Base-by-base conservation (phyloP, 495 filamentous ascomycete species). In the Hypoxylon lienhwacheense region DNA sequence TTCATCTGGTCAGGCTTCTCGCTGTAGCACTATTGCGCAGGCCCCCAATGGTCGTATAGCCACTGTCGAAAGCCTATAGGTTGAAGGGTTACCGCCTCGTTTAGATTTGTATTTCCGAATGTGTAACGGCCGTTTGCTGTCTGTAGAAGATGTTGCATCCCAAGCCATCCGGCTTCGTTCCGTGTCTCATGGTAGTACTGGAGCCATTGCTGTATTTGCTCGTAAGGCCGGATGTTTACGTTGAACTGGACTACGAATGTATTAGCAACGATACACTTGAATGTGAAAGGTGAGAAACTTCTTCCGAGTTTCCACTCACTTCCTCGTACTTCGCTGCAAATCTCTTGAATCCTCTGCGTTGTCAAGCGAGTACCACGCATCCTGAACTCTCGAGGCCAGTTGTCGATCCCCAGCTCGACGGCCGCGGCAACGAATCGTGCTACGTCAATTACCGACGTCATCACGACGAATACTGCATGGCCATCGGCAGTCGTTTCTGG, bases 371-470 rank as follows among this genome's bases (percentile, higher is more conserved):
- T 81, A 22, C 85, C 86, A 39, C 73, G 70, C 78, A 90, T 83
- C 41, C 76, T 72, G 39, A 84, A 77, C 55, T 89, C 85, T n/a
- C 67, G 64, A 5, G 85, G 86, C 87, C 87, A 90, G 26, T 67
- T 69, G 6, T 71, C 71, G 26, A 84, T 70, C 3, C 80, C 81
- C 19, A 88, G 60, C 26, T 81, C 80, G 31, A 81, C 65, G 2
- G 85, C 81, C 17, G 78, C 74, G 2, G 81, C 84, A 29, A 90
- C 74, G 61, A 86, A 89, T 34, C 73, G 74, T 12, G 73, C 86
- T 21, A 89, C 80, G 50, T 90, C 86, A 53, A 78, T 71, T 7
- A 79, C 83, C 2, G 85, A 82, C 4, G 84, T 89, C 70, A 90
- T 70, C 48, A 77, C 81, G n/a, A 89, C 67, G 6, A 66, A 70